Conservation (phyloP, 345 rosid species). For the Corchorus olitorius region DNA sequence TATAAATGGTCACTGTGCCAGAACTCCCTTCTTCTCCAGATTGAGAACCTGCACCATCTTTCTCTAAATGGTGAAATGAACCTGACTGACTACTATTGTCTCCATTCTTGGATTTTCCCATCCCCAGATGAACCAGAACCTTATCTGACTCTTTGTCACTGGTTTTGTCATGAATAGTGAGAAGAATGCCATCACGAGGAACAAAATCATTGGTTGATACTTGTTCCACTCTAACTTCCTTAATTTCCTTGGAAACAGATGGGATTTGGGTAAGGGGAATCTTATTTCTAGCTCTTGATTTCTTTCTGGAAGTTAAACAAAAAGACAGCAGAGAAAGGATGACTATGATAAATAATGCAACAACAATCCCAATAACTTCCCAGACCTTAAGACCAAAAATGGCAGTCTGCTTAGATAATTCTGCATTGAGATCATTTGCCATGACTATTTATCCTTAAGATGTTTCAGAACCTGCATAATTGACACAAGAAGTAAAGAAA, state of each 20-base stretch:
- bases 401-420: conserved; percentile 67
- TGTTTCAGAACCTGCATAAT: conserved; percentile 36
- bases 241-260: conserved; percentile 83
- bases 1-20: conserved; percentile 42
- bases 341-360: conserved; percentile 65
- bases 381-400: conserved; percentile 80
- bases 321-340: conserved; percentile 74
- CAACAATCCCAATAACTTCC: conserved; percentile 81
- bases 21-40: conserved; percentile 81
- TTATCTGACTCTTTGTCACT: conserved; percentile 73
- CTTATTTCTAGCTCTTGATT: conserved; percentile 54
- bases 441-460: conserved; percentile 38
- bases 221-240: conserved; percentile 89
- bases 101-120: conserved; percentile 66
- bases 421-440: conserved; percentile 66
- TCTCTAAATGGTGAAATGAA: conserved; percentile 56
- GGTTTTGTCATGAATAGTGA: conserved; percentile 67
- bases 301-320: conserved; percentile 71
- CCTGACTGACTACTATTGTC: conserved; percentile 58
- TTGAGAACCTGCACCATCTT: conserved; percentile 59
- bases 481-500: conserved; percentile 17
- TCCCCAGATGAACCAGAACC: conserved; percentile 78
- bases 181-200: conserved; percentile 71
- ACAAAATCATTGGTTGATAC: conserved; percentile 60
- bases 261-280: conserved; percentile 72